Percentiles rank a stretch among this genome's conserved stretches.
These are phyloP conservation scores for Starmerella floricola DNA, from an alignment of 805 yeast genomes.

Conservation along the genomic window DNA sequence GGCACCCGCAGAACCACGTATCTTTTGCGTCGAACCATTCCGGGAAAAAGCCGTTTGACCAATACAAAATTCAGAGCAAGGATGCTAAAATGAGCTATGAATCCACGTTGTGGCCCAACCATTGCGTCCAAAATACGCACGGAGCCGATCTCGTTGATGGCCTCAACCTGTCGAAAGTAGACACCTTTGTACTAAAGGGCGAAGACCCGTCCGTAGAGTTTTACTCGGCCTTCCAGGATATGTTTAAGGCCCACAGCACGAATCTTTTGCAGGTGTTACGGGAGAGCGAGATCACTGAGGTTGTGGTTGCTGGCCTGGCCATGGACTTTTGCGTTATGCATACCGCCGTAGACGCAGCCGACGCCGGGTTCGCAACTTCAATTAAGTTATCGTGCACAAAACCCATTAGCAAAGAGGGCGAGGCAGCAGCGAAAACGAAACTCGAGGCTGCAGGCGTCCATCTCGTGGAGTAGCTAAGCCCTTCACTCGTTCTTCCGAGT, in stretches of 20 bases:
- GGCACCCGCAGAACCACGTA: conserved; percentile 72
- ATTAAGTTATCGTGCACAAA: conserved; percentile 48
- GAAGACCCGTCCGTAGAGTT: conserved; percentile 60
- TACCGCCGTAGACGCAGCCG: conserved; percentile 59
- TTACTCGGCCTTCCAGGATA: conserved; percentile 76
- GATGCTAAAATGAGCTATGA: conserved; percentile 26
- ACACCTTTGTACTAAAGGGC: conserved; percentile 57
- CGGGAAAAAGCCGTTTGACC: conserved; percentile 38
- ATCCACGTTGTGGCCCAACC: conserved; percentile 70
- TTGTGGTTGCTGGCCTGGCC: conserved; percentile 71
- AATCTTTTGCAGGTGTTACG: conserved; percentile 43
- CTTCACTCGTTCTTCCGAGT: neutral
- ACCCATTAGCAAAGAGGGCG: conserved; percentile 34
- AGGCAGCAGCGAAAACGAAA: conserved; percentile 12
- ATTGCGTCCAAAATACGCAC: conserved; percentile 59
- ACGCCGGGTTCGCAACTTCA: conserved; percentile 48
- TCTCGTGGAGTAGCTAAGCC: neutral
- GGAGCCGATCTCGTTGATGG: conserved; percentile 55
- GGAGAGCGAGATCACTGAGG: conserved; percentile 41
- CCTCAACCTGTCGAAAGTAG: conserved; percentile 32
- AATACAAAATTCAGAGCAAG: conserved; percentile 23
- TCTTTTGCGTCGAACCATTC: conserved; percentile 69
- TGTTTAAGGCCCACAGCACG: conserved; percentile 61
- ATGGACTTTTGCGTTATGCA: conserved; percentile 74
- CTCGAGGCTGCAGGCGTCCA: conserved; percentile 13